A percentile compares a stretch with the other conserved stretches of the same genome.
Conservation (phyloP, 2,329 filamentous ascomycete species). For the Trichoderma afroharzianum region DNA sequence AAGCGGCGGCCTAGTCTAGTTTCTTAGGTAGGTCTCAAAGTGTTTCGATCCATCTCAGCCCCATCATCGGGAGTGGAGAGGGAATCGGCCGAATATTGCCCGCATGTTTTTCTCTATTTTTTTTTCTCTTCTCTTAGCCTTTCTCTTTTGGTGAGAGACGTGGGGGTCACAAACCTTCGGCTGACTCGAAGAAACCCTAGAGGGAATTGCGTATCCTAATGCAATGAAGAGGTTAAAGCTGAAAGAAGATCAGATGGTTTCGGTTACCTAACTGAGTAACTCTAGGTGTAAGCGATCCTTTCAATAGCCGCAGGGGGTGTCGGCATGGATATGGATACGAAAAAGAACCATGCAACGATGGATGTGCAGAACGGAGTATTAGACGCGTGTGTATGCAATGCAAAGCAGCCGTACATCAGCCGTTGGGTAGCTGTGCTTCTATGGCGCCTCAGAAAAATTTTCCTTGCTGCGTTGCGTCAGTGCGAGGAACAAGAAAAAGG, state of each 20-base stretch:
- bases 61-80: not conserved
- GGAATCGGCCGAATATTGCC: slow-evolving; percentile 2
- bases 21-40: not conserved
- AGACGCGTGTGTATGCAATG: not conserved
- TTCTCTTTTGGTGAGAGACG: not conserved
- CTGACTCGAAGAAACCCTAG: not conserved
- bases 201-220: not conserved
- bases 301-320: not conserved
- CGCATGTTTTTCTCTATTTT: not conserved
- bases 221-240: not conserved
- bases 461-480: not conserved
- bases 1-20: not conserved
- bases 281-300: not conserved
- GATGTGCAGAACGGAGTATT: not conserved
- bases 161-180: slow-evolving; percentile 2
- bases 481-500: not conserved
- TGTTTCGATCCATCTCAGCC: slow-evolving; percentile 12
- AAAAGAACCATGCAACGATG: not conserved
- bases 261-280: not conserved
- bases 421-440: slow-evolving; percentile 10
- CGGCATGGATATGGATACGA: not conserved
- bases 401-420: slow-evolving; percentile 9
- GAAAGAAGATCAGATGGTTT: not conserved
- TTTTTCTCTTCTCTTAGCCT: not conserved
- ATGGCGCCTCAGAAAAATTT: not conserved